Evolutionary conservation across 176 grass and related monocot species (phyloP).

Genomic region (Melocanna baccifera): DNA sequence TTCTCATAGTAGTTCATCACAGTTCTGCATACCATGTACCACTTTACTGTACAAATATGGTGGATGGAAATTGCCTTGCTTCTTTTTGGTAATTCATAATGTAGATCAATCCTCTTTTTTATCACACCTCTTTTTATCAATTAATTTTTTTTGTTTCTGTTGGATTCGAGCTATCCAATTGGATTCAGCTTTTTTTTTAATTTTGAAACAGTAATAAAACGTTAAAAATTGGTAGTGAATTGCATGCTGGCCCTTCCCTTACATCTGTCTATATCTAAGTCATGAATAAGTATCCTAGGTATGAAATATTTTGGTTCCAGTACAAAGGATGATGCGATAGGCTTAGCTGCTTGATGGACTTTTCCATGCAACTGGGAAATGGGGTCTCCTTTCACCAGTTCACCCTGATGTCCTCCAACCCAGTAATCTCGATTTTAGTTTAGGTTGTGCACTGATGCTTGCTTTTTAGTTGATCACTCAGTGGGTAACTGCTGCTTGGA

Average conservation of each 20-base stretch:
- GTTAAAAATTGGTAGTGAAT: slow-evolving; percentile 30
- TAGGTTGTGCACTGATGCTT: slow-evolving; percentile 32
- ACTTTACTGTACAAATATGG: slow-evolving; percentile 7
- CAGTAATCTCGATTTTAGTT: slow-evolving; percentile 32
- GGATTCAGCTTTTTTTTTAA: slow-evolving; percentile 7
- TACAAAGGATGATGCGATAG: slow-evolving; percentile 31
- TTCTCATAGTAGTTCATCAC: background rate
- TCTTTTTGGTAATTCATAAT: slow-evolving; percentile 8
- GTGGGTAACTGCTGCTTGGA: slow-evolving; percentile 27
- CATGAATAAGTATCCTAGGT: slow-evolving; percentile 45
- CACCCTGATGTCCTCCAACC: slow-evolving; percentile 1
- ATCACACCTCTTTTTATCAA: background rate
- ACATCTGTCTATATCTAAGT: slow-evolving; percentile 42
- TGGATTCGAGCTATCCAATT: background rate
- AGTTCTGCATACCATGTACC: background rate
- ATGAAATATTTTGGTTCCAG: slow-evolving; percentile 28
- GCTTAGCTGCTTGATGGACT: slow-evolving; percentile 27
- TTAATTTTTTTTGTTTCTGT: background rate
- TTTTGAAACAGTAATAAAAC: slow-evolving; percentile 21
- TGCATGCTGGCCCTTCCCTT: slow-evolving; percentile 34
- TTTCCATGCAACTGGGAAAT: slow-evolving; percentile 26
- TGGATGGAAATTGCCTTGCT: background rate
- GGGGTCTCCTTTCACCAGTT: slow-evolving; percentile 10
- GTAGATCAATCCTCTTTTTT: background rate
- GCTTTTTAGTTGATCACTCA: slow-evolving; percentile 19